Base-by-base conservation (phyloP, 257 asterid genomes). In the Solanum sejunctum region DNA sequence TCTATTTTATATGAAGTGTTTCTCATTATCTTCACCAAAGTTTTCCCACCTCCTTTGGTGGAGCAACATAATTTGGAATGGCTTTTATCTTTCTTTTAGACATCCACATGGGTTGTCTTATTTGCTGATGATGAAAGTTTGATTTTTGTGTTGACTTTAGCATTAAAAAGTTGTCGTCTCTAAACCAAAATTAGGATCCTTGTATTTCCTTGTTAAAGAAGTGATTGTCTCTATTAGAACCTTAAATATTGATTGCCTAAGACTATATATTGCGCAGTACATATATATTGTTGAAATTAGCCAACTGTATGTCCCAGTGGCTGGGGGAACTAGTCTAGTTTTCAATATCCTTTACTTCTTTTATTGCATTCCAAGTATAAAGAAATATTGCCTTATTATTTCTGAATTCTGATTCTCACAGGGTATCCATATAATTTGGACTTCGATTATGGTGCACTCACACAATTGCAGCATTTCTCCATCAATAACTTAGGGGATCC, bases 381-480 rank as follows among this genome's bases (percentile, higher is more conserved):
- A 52, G n/a, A 52, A 21, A 52, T 52, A 78, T 21, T 75, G 11
- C 77, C 81, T 83, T 55, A 52, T 69, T 83, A 54, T 54, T 54
- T 67, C 43, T 20, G 70, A 83, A 15, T 83, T 81, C 64, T 73
- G 60, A 83, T 41, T 54, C 20, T 81, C 86, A 32, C 97, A 95
- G 99, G 99, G 18, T 95, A 95, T 86, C 99, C 99, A 10, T 95
- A 95, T 87, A 95, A 95, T 88, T 90, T 95, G 95, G 99, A 95
- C 90, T 94, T 95, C 58, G 99, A 95, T 87, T 95, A 95, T 88
- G 99, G 98, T 39, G 99, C 97, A 28, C 95, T 95, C 66, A 80
- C 87, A 84, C 99, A 93, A 83, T 84, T 96, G 94, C 99, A 94
- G 90, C 99, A 93, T 90, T 96, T 96, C 89, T 94, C 98, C 43